Conservation (phyloP, 2,329 filamentous ascomycete species). For the Cryphonectria carpinicola region DNA sequence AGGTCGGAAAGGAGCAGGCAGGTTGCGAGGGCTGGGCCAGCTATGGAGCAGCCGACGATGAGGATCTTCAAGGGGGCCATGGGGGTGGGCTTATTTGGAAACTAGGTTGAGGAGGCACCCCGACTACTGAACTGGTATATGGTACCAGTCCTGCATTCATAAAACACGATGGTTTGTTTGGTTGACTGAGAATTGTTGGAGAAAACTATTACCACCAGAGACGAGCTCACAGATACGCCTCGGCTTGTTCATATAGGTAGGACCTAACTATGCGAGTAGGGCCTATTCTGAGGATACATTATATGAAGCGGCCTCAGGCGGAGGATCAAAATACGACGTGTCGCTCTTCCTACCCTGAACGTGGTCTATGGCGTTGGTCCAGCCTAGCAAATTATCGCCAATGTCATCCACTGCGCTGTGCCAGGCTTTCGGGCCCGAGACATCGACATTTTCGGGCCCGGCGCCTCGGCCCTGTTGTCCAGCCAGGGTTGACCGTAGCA, state of each 20-base stretch:
- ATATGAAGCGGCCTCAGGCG: not conserved
- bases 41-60: constrained; percentile 44
- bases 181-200: not conserved
- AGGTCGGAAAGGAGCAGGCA: constrained; percentile 42
- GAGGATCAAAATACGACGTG: not conserved
- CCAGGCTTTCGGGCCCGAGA: constrained; percentile 3
- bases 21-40: constrained; percentile 46
- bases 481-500: no score
- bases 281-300: not conserved
- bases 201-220: not conserved
- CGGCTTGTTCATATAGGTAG: not conserved
- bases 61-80: constrained; percentile 41
- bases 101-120: no score
- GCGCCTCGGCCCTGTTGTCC: not conserved
- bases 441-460: not conserved
- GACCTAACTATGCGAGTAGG: not conserved
- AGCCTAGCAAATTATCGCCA: not conserved
- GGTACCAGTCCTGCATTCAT: not conserved
- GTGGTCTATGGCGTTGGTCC: not conserved
- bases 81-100: no score
- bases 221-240: not conserved
- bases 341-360: not conserved
- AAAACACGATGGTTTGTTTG: not conserved
- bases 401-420: not conserved
- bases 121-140: not conserved